These are phyloP conservation scores for Yarrowia yakushimensis DNA, from an alignment of 805 yeast genomes.

Conservation along the genomic window DNA sequence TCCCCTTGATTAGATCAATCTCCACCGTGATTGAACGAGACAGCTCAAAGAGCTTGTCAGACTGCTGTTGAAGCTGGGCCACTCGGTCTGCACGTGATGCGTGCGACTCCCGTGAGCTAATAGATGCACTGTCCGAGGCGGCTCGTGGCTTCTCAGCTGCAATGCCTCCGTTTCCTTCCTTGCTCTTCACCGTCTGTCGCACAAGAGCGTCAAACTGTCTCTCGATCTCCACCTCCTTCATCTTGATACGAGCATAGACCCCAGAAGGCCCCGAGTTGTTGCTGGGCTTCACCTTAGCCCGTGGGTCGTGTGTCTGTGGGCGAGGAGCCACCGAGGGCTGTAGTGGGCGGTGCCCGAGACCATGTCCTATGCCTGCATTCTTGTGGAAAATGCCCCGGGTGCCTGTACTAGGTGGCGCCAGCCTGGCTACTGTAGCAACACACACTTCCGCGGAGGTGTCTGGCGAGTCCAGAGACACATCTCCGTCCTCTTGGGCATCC, in stretches of 20 bases:
- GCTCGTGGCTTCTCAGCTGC: constrained; percentile 4
- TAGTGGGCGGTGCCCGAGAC: not conserved
- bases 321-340: not conserved
- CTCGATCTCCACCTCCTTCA: constrained; percentile 18
- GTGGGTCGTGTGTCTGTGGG: constrained; percentile 9
- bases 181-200: constrained; percentile 10
- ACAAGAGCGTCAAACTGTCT: constrained; percentile 14
- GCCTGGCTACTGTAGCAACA: constrained; percentile 9
- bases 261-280: not conserved
- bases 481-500: constrained; percentile 8
- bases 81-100: constrained; percentile 9
- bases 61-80: constrained; percentile 1
- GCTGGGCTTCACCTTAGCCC: not conserved
- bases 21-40: constrained; percentile 7
- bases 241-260: constrained; percentile 18
- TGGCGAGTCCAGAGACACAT: constrained; percentile 9
- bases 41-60: constrained; percentile 17
- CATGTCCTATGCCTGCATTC: constrained; percentile 11
- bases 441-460: constrained; percentile 4
- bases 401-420: constrained; percentile 7
- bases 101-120: constrained; percentile 8
- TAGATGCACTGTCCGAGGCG: not conserved
- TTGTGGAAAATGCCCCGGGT: constrained; percentile 13
- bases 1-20: constrained; percentile 4
- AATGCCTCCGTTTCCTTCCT: not conserved